A percentile compares a stretch with the other conserved stretches of the same genome.
phyloP scores from a whole-genome alignment of 2,329 filamentous ascomycete species.

The Sclerotinia nivalis region DNA sequence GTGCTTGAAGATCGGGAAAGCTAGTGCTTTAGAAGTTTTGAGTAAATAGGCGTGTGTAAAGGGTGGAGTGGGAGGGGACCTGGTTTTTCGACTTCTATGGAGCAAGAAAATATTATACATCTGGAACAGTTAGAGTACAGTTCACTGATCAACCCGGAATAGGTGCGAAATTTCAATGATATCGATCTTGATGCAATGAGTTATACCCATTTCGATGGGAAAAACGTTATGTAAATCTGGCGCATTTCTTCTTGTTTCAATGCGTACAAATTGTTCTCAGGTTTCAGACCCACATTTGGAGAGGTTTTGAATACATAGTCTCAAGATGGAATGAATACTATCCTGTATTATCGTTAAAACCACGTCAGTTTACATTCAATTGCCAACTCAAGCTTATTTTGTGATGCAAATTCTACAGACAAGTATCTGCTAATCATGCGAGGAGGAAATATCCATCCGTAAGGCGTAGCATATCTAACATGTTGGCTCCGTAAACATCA shows the following conservation, averaged over 20 bases:
- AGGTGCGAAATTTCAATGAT: conserved; percentile 33
- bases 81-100: not conserved
- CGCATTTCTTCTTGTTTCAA: not conserved
- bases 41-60: no score
- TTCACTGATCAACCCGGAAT: not conserved
- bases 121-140: not conserved
- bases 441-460: not conserved
- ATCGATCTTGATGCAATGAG: conserved; percentile 31
- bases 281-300: not conserved
- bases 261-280: not conserved
- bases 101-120: not conserved
- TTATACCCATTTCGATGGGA: conserved; percentile 33
- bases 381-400: no score
- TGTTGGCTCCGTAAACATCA: not conserved
- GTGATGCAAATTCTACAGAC: not conserved
- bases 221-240: conserved; percentile 19
- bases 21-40: not conserved
- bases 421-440: no score
- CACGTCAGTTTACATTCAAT: not conserved
- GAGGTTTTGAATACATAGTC: not conserved
- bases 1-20: not conserved
- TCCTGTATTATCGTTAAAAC: not conserved
- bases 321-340: not conserved
- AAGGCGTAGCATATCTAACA: not conserved
- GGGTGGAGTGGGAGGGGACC: no score